phyloP scores from a whole-genome alignment of 1,284 basidiomycete species.

The Heterobasidion irregulare region DNA sequence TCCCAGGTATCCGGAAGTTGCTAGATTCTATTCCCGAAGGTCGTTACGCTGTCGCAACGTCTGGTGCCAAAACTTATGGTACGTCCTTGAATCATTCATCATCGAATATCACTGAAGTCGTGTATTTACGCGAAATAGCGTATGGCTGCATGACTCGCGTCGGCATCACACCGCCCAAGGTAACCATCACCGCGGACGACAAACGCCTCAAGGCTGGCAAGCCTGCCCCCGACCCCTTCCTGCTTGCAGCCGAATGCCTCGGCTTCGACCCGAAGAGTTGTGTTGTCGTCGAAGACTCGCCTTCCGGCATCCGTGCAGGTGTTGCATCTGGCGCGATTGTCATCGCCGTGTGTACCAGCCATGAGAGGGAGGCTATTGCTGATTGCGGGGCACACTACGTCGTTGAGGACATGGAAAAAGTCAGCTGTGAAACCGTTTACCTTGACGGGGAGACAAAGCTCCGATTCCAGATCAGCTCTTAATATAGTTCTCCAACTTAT shows the following conservation, averaged over 20 bases:
- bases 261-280: constrained; percentile 53
- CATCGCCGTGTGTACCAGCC: constrained; percentile 41
- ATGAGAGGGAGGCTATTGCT: background rate
- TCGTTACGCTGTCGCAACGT: constrained; percentile 69
- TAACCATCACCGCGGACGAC: constrained; percentile 78
- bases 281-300: constrained; percentile 73
- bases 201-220: constrained; percentile 58
- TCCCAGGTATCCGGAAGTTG: constrained; percentile 65
- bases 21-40: constrained; percentile 62
- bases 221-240: constrained; percentile 68
- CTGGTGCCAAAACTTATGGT: constrained; percentile 69
- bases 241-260: constrained; percentile 66
- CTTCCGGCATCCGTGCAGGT: constrained; percentile 66
- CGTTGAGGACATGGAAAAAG: constrained; percentile 2
- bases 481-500: constrained; percentile 47
- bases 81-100: constrained; percentile 15
- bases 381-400: constrained; percentile 1
- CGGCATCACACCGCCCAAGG: constrained; percentile 61
- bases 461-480: constrained; percentile 39
- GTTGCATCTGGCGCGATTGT: constrained; percentile 68
- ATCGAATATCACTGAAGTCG: background rate
- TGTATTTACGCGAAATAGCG: constrained; percentile 26
- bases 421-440: background rate
- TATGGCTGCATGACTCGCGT: constrained; percentile 67
- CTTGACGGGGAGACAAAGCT: background rate